Evolutionary conservation across 805 yeast genomes (phyloP).

Genomic region (Nematodospora valgi): DNA sequence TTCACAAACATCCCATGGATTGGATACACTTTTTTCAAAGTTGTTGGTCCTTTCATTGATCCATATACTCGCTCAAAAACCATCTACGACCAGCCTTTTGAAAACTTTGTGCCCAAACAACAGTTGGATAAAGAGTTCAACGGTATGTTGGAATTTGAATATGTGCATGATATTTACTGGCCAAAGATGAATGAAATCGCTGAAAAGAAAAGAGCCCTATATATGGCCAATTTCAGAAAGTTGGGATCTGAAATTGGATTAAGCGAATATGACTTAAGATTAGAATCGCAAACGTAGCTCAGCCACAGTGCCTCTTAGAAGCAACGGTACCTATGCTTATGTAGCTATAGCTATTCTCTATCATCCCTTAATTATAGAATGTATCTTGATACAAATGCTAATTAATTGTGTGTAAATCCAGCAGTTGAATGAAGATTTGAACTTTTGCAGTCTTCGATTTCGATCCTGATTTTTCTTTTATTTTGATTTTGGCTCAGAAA

Average conservation of each 20-base stretch:
- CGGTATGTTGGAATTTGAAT: constrained; percentile 48
- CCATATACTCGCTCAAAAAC: constrained; percentile 58
- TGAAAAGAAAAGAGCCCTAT: constrained; percentile 30
- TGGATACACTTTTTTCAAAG: constrained; percentile 53
- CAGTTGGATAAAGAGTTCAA: constrained; percentile 51
- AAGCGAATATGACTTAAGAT: constrained; percentile 51
- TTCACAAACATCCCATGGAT: constrained; percentile 57
- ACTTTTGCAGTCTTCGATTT: too few relatives aligned
- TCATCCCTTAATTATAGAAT: too few relatives aligned
- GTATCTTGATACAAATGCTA: too few relatives aligned
- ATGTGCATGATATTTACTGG: constrained; percentile 54
- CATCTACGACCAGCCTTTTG: constrained; percentile 56
- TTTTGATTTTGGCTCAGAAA: too few relatives aligned
- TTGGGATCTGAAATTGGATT: constrained; percentile 51
- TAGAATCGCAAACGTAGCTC: too few relatives aligned
- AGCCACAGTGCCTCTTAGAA: too few relatives aligned
- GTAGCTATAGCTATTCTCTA: too few relatives aligned
- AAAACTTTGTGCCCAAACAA: constrained; percentile 48
- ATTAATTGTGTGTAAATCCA: too few relatives aligned
- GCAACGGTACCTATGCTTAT: too few relatives aligned
- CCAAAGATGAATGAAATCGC: constrained; percentile 45
- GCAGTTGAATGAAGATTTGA: too few relatives aligned
- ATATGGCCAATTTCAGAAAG: constrained; percentile 35
- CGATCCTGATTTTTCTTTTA: too few relatives aligned
- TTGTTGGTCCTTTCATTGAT: constrained; percentile 56